Evolutionary conservation across 139 green algal genomes (phyloP).

Genomic region (Chlorokybus atmophyticus): DNA sequence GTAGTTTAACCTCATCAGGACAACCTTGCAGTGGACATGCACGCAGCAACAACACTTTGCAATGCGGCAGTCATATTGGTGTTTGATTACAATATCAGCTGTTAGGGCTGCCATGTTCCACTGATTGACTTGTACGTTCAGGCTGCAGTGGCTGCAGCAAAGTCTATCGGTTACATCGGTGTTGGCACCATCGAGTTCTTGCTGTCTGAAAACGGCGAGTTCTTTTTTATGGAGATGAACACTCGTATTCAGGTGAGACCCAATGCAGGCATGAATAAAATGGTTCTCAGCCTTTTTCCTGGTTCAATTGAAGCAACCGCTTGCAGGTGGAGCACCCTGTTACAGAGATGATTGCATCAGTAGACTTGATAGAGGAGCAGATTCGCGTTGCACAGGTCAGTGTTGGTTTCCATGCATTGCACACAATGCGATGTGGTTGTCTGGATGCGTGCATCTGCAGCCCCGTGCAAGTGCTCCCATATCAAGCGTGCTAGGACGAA

Average conservation of each 20-base stretch:
- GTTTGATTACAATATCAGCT: no score
- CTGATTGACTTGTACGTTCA: no score
- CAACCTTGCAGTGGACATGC: no score
- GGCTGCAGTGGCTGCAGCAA: constrained; percentile 68
- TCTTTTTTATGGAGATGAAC: constrained; percentile 96
- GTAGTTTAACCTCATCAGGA: no score
- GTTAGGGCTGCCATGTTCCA: no score
- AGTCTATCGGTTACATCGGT: constrained; percentile 40
- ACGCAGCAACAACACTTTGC: no score
- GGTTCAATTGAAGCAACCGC: no score
- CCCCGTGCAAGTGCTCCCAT: neutral
- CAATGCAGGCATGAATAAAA: no score
- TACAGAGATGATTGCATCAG: constrained; percentile 88
- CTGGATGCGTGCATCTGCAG: neutral
- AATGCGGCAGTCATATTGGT: no score
- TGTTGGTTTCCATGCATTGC: neutral
- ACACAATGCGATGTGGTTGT: neutral
- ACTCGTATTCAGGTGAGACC: constrained; percentile 48
- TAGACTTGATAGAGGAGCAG: constrained; percentile 78
- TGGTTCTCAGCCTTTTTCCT: no score
- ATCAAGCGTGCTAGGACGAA: no score
- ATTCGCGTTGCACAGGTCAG: constrained; percentile 70
- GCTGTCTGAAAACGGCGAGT: constrained; percentile 69
- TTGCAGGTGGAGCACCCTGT: constrained; percentile 95
- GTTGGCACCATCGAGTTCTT: constrained; percentile 97